Conservation (phyloP, 768 basidiomycete genomes). For the Udeniomyces megalosporus region DNA sequence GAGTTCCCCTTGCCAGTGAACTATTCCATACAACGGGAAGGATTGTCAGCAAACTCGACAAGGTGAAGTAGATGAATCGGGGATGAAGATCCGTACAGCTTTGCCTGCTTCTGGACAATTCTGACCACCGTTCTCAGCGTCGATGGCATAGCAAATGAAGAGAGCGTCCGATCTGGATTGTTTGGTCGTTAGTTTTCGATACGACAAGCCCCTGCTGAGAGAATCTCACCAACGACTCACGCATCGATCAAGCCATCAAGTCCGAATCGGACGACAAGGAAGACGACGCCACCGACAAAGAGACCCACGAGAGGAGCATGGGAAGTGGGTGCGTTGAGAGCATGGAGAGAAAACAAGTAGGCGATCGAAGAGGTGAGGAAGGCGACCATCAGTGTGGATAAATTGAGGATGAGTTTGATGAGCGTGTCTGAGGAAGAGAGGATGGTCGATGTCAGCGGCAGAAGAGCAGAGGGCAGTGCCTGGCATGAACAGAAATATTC, state of each 20-base stretch:
- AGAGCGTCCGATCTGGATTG: conserved; percentile 44
- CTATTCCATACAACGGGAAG: too few species aligned
- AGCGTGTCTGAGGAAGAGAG: conserved; percentile 37
- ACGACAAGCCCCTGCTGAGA: too few species aligned
- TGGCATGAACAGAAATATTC: background rate
- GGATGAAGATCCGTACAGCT: too few species aligned
- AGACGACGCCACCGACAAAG: conserved; percentile 61
- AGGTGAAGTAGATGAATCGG: too few species aligned
- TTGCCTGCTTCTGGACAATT: conserved; percentile 42
- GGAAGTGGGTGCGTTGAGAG: conserved; percentile 43
- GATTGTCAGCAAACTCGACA: too few species aligned
- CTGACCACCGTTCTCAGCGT: conserved; percentile 39
- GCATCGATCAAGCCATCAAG: conserved; percentile 64
- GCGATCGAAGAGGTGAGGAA: conserved; percentile 66
- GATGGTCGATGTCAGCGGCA: background rate
- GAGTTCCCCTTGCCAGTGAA: too few species aligned
- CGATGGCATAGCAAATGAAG: conserved; percentile 53
- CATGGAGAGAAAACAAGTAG: conserved; percentile 79
- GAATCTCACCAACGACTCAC: conserved; percentile 30
- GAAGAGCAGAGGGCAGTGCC: too few species aligned
- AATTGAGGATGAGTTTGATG: conserved; percentile 44
- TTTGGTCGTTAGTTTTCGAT: too few species aligned
- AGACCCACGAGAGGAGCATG: conserved; percentile 60
- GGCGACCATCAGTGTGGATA: conserved; percentile 59
- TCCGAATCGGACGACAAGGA: conserved; percentile 66